These are phyloP conservation scores for Pseudonectria buxi DNA, from an alignment of 2,329 filamentous ascomycete genomes.

Conservation along the genomic window DNA sequence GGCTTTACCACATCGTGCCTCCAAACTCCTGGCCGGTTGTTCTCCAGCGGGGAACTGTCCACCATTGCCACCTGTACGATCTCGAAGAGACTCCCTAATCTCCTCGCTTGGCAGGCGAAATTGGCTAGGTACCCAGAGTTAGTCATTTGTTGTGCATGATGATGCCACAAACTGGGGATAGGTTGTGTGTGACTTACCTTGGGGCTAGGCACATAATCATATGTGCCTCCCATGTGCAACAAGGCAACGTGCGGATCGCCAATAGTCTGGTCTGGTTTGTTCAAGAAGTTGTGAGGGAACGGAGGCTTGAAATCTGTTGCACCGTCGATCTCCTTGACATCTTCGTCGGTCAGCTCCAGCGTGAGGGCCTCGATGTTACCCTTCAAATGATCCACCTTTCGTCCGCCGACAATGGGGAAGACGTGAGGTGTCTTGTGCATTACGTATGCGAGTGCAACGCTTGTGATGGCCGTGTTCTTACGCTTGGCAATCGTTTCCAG, in stretches of 20 bases:
- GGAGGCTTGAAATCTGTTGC: constrained; percentile 57
- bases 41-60: constrained; percentile 14
- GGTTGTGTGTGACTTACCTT: constrained; percentile 27
- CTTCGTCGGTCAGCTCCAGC: constrained; percentile 51
- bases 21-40: constrained; percentile 3
- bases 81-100: constrained; percentile 34
- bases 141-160: not conserved
- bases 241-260: constrained; percentile 37
- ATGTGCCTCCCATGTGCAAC: constrained; percentile 39
- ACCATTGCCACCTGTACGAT: constrained; percentile 27
- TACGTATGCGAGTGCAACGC: constrained; percentile 63
- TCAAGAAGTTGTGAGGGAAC: constrained; percentile 59
- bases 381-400: constrained; percentile 63
- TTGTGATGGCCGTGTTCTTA: constrained; percentile 38
- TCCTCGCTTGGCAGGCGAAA: constrained; percentile 32
- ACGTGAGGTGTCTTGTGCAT: constrained; percentile 66
- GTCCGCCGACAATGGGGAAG: constrained; percentile 65
- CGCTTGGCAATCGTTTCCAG: constrained; percentile 44
- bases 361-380: constrained; percentile 62
- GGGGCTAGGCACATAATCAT: constrained; percentile 41
- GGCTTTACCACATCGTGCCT: constrained; percentile 1
- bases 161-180: too few species aligned
- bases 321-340: constrained; percentile 60
- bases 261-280: constrained; percentile 30
- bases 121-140: constrained; percentile 27